These are phyloP conservation scores for Mycena floridula DNA, from an alignment of 768 basidiomycete genomes.

Conservation along the genomic window DNA sequence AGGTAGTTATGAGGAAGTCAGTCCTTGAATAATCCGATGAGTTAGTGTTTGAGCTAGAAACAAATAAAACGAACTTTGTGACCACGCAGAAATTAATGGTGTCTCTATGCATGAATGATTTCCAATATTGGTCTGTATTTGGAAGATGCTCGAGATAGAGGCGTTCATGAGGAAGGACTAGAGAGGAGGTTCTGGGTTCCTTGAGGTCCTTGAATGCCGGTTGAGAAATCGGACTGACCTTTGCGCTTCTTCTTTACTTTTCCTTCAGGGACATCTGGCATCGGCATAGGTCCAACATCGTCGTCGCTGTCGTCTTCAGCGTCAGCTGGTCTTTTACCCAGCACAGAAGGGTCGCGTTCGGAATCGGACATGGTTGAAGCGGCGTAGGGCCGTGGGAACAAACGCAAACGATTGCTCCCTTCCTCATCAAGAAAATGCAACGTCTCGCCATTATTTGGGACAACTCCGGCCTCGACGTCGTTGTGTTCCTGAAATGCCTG, in stretches of 20 bases:
- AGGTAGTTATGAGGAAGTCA: conserved; percentile 90
- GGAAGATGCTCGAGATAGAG: conserved; percentile 92
- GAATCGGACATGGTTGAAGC: conserved; percentile 31
- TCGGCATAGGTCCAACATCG: conserved; percentile 87
- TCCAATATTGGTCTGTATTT: conserved; percentile 87
- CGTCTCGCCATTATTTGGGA: too few species aligned
- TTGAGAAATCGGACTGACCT: conserved; percentile 39
- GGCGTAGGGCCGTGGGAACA: too few species aligned
- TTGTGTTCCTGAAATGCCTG: too few species aligned
- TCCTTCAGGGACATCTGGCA: conserved; percentile 43
- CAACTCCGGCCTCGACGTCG: too few species aligned
- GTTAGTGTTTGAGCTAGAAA: conserved; percentile 1
- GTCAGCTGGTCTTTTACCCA: conserved; percentile 54
- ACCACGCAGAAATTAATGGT: conserved; percentile 83
- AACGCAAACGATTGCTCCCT: too few species aligned
- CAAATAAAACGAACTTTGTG: conserved; percentile 60
- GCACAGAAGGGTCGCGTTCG: conserved; percentile 45
- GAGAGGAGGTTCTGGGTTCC: conserved; percentile 21
- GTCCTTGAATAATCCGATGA: conserved; percentile 55
- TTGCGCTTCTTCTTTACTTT: conserved; percentile 74
- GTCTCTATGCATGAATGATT: conserved; percentile 98
- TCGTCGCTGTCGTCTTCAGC: conserved; percentile 60
- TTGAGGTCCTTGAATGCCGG: conserved; percentile 23
- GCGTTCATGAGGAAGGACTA: conserved; percentile 91
- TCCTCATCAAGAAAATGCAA: too few species aligned